Conservation (phyloP, 805 yeast species). For the Candida gorgasii region DNA sequence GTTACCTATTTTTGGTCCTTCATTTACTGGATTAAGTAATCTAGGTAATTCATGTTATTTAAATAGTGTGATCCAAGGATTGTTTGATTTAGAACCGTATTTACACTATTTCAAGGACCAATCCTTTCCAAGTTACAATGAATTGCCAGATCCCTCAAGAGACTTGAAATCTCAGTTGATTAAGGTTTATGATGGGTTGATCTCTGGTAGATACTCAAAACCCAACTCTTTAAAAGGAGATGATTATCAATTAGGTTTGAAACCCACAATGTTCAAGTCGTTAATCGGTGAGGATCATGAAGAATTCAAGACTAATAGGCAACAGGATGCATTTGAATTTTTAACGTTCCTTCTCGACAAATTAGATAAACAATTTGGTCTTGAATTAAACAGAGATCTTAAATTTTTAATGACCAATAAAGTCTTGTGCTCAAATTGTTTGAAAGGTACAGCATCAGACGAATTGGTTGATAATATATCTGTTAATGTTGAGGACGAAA, state of each 20-base stretch:
- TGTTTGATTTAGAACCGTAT: slow-evolving; percentile 50
- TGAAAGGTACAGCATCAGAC: slow-evolving; percentile 54
- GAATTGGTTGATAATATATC: slow-evolving; percentile 66
- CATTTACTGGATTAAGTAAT: slow-evolving; percentile 81
- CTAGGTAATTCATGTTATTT: slow-evolving; percentile 93
- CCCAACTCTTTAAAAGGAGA: slow-evolving; percentile 48
- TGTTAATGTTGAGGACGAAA: slow-evolving; percentile 53
- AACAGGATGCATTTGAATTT: slow-evolving; percentile 95
- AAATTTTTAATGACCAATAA: slow-evolving; percentile 68
- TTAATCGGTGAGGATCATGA: slow-evolving; percentile 74
- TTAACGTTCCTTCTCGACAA: slow-evolving; percentile 65
- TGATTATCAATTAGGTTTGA: slow-evolving; percentile 72
- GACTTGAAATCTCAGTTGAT: slow-evolving; percentile 74
- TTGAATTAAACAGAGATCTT: slow-evolving; percentile 55
- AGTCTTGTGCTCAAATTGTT: slow-evolving; percentile 57
- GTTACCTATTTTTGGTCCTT: slow-evolving; percentile 69
- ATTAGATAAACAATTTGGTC: slow-evolving; percentile 50
- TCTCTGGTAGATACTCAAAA: slow-evolving; percentile 69
- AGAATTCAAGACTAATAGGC: slow-evolving; percentile 84
- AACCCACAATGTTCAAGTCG: slow-evolving; percentile 73
- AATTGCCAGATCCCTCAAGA: slow-evolving; percentile 50
- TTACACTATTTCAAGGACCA: slow-evolving; percentile 40
- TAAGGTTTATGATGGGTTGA: slow-evolving; percentile 78
- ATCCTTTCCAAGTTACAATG: slow-evolving; percentile 27
- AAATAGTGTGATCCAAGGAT: slow-evolving; percentile 74